phyloP scores from a whole-genome alignment of 306 rosid genomes.

The Ormosia emarginata region DNA sequence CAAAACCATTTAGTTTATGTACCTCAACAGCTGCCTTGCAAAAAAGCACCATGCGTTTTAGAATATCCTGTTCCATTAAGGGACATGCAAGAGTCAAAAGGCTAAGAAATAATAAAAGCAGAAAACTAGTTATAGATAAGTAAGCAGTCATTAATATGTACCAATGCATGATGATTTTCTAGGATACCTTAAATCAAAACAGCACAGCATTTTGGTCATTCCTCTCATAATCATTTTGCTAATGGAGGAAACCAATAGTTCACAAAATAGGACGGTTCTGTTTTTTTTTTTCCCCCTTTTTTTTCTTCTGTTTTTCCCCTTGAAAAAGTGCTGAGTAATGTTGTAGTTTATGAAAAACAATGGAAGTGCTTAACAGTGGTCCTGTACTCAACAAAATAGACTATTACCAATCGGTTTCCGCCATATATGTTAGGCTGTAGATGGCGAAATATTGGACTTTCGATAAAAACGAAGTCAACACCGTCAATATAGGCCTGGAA shows the following conservation, averaged over 20 bases:
- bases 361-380: background rate
- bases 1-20: conserved; percentile 24
- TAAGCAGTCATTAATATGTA: background rate
- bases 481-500: conserved; percentile 82
- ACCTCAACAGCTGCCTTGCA: conserved; percentile 98
- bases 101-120: conserved; percentile 23
- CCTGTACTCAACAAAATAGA: conserved; percentile 21
- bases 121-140: background rate
- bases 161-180: conserved; percentile 5
- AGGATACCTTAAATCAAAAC: conserved; percentile 12
- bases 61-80: conserved; percentile 74
- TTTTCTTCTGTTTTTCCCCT: background rate
- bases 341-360: background rate
- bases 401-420: conserved; percentile 76
- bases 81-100: conserved; percentile 21
- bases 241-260: conserved; percentile 7
- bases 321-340: background rate
- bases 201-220: conserved; percentile 3
- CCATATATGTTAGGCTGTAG: conserved; percentile 56
- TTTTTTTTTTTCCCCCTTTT: background rate
- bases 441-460: conserved; percentile 52
- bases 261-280: background rate
- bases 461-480: conserved; percentile 85
- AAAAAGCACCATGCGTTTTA: conserved; percentile 83
- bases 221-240: conserved; percentile 13